These are phyloP conservation scores for Marchantia polymorpha DNA, from an alignment of 225 moss, liverwort and hornwort genomes.

Conservation along the genomic window DNA sequence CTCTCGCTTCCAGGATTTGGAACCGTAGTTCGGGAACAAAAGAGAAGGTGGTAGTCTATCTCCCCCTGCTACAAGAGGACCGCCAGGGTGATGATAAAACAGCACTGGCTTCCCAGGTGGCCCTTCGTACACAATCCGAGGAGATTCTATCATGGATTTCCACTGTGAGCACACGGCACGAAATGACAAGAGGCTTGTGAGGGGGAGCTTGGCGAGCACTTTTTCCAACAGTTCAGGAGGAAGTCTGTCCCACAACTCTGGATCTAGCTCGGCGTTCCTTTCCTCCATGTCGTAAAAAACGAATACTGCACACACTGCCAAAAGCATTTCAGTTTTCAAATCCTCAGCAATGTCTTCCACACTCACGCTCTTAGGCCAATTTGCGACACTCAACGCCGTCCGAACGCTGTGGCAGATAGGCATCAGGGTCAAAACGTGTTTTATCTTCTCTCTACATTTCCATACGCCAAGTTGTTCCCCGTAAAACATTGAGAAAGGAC, in stretches of 20 bases:
- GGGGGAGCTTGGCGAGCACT: slow-evolving; percentile 11
- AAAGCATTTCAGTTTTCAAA: too few species aligned
- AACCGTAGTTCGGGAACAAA: background rate
- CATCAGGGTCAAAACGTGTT: too few species aligned
- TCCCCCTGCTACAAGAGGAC: background rate
- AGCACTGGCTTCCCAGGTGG: background rate
- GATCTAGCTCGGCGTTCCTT: background rate
- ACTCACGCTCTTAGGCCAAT: too few species aligned
- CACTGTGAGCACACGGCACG: background rate
- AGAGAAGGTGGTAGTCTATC: background rate
- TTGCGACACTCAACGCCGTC: too few species aligned
- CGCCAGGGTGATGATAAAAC: background rate
- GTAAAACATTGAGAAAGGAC: too few species aligned
- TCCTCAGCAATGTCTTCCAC: too few species aligned
- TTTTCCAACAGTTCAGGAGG: slow-evolving; percentile 5
- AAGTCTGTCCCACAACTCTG: background rate
- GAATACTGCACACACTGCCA: too few species aligned
- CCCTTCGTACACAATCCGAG: background rate
- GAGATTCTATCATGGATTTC: background rate
- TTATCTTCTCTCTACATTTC: too few species aligned
- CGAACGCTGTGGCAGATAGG: too few species aligned
- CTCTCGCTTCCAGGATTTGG: background rate
- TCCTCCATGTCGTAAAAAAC: background rate
- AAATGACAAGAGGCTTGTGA: background rate
- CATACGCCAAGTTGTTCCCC: too few species aligned